These are phyloP conservation scores for Pseudogymnoascus verrucosus DNA, from an alignment of 2,329 filamentous ascomycete genomes.

Conservation along the genomic window DNA sequence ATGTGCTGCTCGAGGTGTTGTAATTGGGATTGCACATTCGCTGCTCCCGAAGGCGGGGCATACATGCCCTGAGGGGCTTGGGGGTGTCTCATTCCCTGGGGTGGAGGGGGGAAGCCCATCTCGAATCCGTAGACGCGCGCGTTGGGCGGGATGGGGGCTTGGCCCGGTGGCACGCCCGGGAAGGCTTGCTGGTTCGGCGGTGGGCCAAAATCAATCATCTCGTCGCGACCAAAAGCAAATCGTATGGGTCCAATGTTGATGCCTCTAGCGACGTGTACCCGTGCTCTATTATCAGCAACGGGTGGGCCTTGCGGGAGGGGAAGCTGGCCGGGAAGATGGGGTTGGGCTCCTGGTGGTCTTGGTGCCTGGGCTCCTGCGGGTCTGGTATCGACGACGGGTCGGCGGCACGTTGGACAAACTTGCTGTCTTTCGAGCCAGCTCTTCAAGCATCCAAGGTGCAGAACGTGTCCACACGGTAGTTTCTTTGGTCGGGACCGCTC, in stretches of 20 bases:
- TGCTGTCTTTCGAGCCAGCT: constrained; percentile 97
- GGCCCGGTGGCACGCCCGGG: constrained; percentile 15
- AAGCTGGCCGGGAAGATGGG: constrained; percentile 21
- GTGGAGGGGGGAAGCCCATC: constrained; percentile 24
- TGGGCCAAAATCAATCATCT: constrained; percentile 54
- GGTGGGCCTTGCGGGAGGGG: constrained; percentile 17
- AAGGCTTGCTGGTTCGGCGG: constrained; percentile 30
- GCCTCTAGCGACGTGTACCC: constrained; percentile 41
- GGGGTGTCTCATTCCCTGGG: constrained; percentile 7
- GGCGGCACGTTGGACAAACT: constrained; percentile 88
- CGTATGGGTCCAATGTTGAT: constrained; percentile 69
- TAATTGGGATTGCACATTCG: constrained; percentile 50
- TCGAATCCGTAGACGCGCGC: constrained; percentile 29
- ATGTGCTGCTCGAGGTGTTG: constrained; percentile 61
- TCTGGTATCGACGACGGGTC: constrained; percentile 58
- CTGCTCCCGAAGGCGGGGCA: constrained; percentile 12
- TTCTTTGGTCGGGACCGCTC: constrained; percentile 89
- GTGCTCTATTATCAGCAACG: constrained; percentile 31
- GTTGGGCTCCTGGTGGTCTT: constrained; percentile 19
- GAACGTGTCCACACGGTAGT: constrained; percentile 87
- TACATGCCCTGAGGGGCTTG: neutral
- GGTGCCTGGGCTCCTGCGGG: constrained; percentile 26
- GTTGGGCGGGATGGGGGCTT: neutral
- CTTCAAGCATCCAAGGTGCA: constrained; percentile 89
- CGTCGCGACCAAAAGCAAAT: constrained; percentile 59